These are phyloP conservation scores for Sarocladium brachiariae DNA, from an alignment of 2,329 filamentous ascomycete genomes.

Conservation along the genomic window DNA sequence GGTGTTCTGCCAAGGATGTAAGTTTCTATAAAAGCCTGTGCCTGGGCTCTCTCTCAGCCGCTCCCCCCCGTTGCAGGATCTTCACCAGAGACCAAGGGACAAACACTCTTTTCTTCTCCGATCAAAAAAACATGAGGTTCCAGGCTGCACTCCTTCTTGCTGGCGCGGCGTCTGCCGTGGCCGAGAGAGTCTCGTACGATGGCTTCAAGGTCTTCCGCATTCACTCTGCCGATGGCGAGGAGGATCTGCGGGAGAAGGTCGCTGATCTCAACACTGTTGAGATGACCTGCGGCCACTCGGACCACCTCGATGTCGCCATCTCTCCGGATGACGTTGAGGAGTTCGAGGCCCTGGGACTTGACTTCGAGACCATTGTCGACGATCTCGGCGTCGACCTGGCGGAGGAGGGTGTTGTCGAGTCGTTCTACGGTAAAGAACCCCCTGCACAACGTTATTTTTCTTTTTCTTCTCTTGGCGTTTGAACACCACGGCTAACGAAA, in stretches of 20 bases:
- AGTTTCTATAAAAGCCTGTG: too few species aligned
- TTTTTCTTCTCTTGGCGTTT: background rate
- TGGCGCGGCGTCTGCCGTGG: constrained; percentile 26
- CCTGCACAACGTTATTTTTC: too few species aligned
- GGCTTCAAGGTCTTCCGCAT: constrained; percentile 39
- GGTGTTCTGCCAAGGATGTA: too few species aligned
- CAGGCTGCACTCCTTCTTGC: constrained; percentile 3
- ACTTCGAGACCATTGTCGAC: constrained; percentile 14
- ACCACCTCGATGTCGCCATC: constrained; percentile 19
- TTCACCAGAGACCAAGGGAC: background rate
- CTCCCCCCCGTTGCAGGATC: background rate
- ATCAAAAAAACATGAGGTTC: background rate
- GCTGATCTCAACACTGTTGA: constrained; percentile 5
- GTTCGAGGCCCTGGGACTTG: constrained; percentile 16
- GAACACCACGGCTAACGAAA: background rate
- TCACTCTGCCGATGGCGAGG: constrained; percentile 12
- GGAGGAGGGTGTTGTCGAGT: constrained; percentile 16
- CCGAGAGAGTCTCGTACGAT: constrained; percentile 36
- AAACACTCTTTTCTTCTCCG: background rate
- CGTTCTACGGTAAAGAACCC: constrained; percentile 13
- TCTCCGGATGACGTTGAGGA: constrained; percentile 16
- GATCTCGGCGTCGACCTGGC: constrained; percentile 20
- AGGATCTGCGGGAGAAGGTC: background rate
- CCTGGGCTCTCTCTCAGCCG: too few species aligned
- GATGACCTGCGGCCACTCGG: constrained; percentile 6